phyloP scores from a whole-genome alignment of 257 asterid species.

The Rhazya stricta region DNA sequence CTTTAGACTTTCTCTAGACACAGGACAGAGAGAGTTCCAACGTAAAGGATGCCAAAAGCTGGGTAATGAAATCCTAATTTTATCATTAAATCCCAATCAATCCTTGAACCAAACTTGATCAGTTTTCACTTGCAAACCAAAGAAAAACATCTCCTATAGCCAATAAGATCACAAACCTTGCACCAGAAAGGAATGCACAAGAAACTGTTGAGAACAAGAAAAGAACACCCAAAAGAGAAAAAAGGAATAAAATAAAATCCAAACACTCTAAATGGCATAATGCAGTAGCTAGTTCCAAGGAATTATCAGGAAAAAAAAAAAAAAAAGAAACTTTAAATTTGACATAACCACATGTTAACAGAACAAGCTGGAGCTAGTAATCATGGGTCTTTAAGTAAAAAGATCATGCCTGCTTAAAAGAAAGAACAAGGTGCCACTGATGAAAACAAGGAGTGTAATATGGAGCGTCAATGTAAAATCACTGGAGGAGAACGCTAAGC shows the following conservation, averaged over 20 bases:
- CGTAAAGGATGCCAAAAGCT: not conserved
- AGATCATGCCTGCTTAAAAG: conserved; percentile 60
- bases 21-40: not conserved
- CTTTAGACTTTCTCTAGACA: not conserved
- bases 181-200: not conserved
- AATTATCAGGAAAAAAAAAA: not conserved
- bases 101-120: not conserved
- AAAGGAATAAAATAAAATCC: not conserved
- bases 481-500: conserved; percentile 74
- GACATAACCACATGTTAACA: not conserved
- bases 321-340: not conserved
- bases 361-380: not conserved
- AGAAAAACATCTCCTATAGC: not conserved
- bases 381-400: not conserved
- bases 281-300: not conserved
- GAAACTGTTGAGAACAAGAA: not conserved
- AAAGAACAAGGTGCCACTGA: conserved; percentile 68
- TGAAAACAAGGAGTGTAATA: conserved; percentile 63
- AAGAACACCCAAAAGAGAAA: not conserved
- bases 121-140: not conserved
- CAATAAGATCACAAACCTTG: not conserved
- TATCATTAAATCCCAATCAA: not conserved
- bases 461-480: conserved; percentile 68
- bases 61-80: not conserved
- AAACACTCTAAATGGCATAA: not conserved